Evolutionary conservation across 2,329 filamentous ascomycete genomes (phyloP).

Genomic region (Nemania sp.): DNA sequence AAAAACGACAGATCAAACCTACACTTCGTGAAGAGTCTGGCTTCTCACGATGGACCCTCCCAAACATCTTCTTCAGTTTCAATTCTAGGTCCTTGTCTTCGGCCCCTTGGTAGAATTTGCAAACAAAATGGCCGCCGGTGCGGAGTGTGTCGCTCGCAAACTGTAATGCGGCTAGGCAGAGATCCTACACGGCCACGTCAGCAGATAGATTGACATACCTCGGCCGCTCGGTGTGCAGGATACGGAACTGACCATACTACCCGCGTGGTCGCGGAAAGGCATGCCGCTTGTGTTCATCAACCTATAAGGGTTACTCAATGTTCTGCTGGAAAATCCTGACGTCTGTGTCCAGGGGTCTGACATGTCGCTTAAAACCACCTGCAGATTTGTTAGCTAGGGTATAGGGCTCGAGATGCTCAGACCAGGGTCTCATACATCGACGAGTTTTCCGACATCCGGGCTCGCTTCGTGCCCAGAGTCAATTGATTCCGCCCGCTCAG

Average conservation of each 20-base stretch:
- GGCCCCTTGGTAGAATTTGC: constrained; percentile 93
- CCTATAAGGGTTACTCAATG: constrained; percentile 97
- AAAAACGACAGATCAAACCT: constrained; percentile 43
- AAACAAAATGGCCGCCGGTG: constrained; percentile 85
- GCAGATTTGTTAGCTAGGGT: constrained; percentile 22
- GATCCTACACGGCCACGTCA: constrained; percentile 63
- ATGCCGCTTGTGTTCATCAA: constrained; percentile 99
- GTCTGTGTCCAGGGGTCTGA: constrained; percentile 92
- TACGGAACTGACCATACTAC: constrained; percentile 79
- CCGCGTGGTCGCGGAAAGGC: constrained; percentile 82
- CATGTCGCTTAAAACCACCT: constrained; percentile 97
- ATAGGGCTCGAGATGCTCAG: neutral
- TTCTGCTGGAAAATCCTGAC: constrained; percentile 78
- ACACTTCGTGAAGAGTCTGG: constrained; percentile 88
- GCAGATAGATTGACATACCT: neutral
- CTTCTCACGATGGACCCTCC: constrained; percentile 82
- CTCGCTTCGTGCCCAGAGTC: constrained; percentile 39
- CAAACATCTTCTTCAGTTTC: constrained; percentile 76
- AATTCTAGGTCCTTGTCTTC: constrained; percentile 83
- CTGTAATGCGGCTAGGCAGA: constrained; percentile 81
- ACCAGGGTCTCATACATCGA: constrained; percentile 61
- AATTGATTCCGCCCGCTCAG: constrained; percentile 57
- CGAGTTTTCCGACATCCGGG: constrained; percentile 59
- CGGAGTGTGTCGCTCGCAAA: constrained; percentile 87
- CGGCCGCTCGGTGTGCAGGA: neutral